These are phyloP conservation scores for Aristolochia contorta DNA, from an alignment of 164 flowering plant genomes.

Conservation along the genomic window DNA sequence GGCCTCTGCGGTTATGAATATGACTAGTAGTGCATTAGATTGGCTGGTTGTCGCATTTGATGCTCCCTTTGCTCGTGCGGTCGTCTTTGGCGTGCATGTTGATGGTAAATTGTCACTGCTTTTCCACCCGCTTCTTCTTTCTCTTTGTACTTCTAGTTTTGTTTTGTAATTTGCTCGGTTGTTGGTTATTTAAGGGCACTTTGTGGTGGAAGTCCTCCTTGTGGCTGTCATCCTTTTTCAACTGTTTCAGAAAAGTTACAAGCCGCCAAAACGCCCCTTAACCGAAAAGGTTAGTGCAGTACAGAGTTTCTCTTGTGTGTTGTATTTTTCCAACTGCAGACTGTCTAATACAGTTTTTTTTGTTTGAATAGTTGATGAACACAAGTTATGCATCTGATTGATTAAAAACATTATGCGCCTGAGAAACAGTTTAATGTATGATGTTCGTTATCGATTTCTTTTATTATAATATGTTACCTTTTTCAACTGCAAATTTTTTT, in stretches of 20 bases:
- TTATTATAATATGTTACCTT: too few species aligned
- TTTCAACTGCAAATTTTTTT: too few species aligned
- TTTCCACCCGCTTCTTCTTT: background rate
- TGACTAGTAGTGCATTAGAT: slow-evolving; percentile 27
- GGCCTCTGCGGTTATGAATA: slow-evolving; percentile 1
- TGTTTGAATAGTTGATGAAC: too few species aligned
- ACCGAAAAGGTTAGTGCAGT: slow-evolving; percentile 43
- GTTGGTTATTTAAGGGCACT: slow-evolving; percentile 51
- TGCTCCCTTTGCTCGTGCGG: slow-evolving; percentile 71
- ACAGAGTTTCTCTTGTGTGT: background rate
- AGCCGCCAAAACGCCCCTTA: slow-evolving; percentile 84
- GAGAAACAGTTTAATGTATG: too few species aligned
- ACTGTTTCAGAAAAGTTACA: slow-evolving; percentile 86
- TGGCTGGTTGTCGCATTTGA: slow-evolving; percentile 42
- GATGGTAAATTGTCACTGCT: slow-evolving; percentile 37
- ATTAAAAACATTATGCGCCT: too few species aligned
- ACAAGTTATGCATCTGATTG: too few species aligned
- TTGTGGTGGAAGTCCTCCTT: slow-evolving; percentile 75
- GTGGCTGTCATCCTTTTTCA: slow-evolving; percentile 61
- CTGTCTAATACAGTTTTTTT: background rate
- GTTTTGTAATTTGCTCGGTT: slow-evolving; percentile 3
- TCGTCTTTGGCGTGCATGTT: slow-evolving; percentile 77
- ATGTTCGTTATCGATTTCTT: too few species aligned
- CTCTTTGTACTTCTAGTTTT: background rate
- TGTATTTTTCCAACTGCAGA: background rate